Evolutionary conservation across 2,329 filamentous ascomycete genomes (phyloP).

Genomic region (Beauveria sp.): DNA sequence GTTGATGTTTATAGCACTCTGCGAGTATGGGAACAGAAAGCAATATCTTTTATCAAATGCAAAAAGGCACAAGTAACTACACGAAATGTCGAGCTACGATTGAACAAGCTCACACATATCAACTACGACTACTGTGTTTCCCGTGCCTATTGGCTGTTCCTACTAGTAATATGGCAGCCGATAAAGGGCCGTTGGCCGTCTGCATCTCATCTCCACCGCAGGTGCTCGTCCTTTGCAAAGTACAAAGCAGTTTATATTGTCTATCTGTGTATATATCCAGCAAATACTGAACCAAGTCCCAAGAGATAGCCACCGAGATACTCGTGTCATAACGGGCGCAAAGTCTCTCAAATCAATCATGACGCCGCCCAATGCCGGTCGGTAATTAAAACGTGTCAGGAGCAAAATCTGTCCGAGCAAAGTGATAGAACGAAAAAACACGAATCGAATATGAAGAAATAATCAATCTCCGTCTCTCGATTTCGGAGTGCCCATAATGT

Average conservation of each 20-base stretch:
- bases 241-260: conserved; percentile 2
- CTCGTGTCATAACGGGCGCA: not conserved
- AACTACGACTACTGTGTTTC: not conserved
- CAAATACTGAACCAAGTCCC: not conserved
- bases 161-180: no score
- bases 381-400: not conserved
- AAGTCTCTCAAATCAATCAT: not conserved
- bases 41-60: not conserved
- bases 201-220: no score
- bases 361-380: not conserved
- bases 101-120: not conserved
- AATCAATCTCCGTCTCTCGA: not conserved
- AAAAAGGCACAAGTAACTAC: not conserved
- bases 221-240: not conserved
- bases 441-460: not conserved
- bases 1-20: not conserved
- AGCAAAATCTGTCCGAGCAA: not conserved
- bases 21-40: not conserved
- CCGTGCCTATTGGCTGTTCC: not conserved
- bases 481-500: conserved; percentile 3
- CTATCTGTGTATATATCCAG: not conserved
- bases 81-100: not conserved
- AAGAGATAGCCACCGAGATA: not conserved
- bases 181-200: no score
- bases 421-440: not conserved